A percentile compares a stretch with the other conserved stretches of the same genome.
These are phyloP conservation scores for Cyberlindnera nakhonratchasimensis DNA, from an alignment of 805 yeast species.

Conservation along the genomic window DNA sequence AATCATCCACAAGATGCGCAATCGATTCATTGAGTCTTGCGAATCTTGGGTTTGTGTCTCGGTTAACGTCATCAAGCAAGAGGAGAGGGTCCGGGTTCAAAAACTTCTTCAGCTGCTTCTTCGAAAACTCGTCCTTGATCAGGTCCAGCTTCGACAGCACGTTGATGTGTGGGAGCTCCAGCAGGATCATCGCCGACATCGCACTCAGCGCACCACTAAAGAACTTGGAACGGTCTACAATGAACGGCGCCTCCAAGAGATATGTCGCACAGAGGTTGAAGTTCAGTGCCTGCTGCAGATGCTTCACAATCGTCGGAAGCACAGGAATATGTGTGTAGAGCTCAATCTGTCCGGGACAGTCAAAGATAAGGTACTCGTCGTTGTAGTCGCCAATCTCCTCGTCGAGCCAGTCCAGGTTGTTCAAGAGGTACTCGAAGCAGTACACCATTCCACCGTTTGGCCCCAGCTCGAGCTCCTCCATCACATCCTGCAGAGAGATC, in stretches of 20 bases:
- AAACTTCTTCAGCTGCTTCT: constrained; percentile 74
- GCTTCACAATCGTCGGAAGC: constrained; percentile 83
- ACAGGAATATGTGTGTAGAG: constrained; percentile 93
- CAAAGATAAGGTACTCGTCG: constrained; percentile 91
- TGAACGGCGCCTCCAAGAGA: constrained; percentile 89
- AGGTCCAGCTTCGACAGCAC: constrained; percentile 84
- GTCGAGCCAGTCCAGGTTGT: constrained; percentile 94
- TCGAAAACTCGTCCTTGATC: constrained; percentile 72
- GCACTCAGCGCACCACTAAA: constrained; percentile 95
- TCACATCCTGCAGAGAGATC: constrained; percentile 87
- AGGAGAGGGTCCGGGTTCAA: constrained; percentile 90
- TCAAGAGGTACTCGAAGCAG: constrained; percentile 86
- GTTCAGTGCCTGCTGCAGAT: constrained; percentile 72
- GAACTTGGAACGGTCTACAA: constrained; percentile 85
- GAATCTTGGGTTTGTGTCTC: constrained; percentile 57
- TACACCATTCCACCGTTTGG: constrained; percentile 94
- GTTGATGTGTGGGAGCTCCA: constrained; percentile 94
- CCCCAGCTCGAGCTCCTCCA: constrained; percentile 91
- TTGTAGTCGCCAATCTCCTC: constrained; percentile 95
- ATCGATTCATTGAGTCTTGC: constrained; percentile 72
- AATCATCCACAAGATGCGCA: constrained; percentile 90
- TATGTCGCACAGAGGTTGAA: constrained; percentile 92
- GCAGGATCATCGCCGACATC: constrained; percentile 95
- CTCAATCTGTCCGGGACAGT: constrained; percentile 97
- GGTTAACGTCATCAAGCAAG: constrained; percentile 48